phyloP scores from a whole-genome alignment of 805 yeast species.

The Wickerhamiella nectarea region DNA sequence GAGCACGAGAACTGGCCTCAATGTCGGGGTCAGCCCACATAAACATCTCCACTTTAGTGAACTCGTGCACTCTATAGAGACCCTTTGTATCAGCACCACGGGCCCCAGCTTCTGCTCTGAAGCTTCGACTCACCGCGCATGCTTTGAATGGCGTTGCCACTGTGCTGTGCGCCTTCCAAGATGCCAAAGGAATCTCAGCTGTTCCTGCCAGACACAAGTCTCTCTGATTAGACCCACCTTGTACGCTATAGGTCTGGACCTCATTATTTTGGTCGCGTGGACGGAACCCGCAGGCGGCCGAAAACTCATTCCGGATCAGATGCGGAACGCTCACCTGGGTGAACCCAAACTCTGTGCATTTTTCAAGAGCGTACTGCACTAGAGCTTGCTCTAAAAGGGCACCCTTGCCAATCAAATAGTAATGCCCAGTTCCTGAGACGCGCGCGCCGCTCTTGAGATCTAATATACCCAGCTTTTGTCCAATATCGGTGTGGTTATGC shows the following conservation, averaged over 20 bases:
- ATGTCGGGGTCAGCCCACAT: constrained; percentile 39
- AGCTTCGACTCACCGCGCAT: constrained; percentile 67
- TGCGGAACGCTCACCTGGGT: constrained; percentile 69
- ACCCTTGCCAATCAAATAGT: constrained; percentile 70
- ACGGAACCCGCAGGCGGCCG: constrained; percentile 84
- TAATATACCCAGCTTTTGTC: constrained; percentile 47
- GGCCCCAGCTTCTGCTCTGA: constrained; percentile 95
- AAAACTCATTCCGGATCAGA: constrained; percentile 61
- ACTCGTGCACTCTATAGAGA: constrained; percentile 87
- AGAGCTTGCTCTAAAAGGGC: constrained; percentile 84
- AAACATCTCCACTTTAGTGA: constrained; percentile 86
- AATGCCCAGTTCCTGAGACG: constrained; percentile 55
- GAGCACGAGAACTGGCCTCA: constrained; percentile 22
- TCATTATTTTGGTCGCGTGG: constrained; percentile 84
- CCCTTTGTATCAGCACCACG: constrained; percentile 89
- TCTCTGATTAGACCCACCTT: constrained; percentile 23
- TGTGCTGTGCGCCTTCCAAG: constrained; percentile 43
- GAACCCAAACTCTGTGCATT: constrained; percentile 58
- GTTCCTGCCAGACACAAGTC: constrained; percentile 73
- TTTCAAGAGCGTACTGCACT: constrained; percentile 57
- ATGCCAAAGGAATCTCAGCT: constrained; percentile 91
- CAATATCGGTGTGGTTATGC: constrained; percentile 58
- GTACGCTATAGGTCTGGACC: constrained; percentile 64
- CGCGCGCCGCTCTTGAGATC: constrained; percentile 62
- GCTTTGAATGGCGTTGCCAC: constrained; percentile 14